A percentile compares a stretch with the other conserved stretches of the same genome.
Conservation (phyloP, 2,329 filamentous ascomycete species). For the Basipetospora sp. region DNA sequence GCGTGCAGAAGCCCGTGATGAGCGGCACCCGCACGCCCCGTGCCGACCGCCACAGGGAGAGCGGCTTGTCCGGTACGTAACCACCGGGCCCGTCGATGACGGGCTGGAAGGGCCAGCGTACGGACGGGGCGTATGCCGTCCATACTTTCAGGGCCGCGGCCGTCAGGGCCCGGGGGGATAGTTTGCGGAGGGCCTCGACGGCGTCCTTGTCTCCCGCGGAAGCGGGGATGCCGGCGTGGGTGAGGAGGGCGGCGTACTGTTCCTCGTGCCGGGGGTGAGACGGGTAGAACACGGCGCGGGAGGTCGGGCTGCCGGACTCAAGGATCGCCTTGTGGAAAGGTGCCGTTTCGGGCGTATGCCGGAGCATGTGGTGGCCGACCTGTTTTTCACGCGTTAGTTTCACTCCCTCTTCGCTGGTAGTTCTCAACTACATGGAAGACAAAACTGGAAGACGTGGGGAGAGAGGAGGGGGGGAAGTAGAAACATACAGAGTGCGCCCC, state of each 20-base stretch:
- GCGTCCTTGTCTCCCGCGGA: constrained; percentile 24
- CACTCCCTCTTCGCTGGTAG: no score
- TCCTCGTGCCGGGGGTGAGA: constrained; percentile 41
- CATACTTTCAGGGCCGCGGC: constrained; percentile 30
- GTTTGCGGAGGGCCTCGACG: constrained; percentile 30
- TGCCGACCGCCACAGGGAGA: constrained; percentile 36
- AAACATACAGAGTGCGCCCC: constrained; percentile 45
- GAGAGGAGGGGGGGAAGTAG: constrained; percentile 5
- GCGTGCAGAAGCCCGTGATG: constrained; percentile 55
- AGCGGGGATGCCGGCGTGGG: constrained; percentile 23
- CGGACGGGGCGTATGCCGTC: constrained; percentile 24
- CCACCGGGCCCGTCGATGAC: constrained; percentile 43
- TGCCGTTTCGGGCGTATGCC: constrained; percentile 26
- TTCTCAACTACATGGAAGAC: no score
- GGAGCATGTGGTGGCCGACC: constrained; percentile 55
- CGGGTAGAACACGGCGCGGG: constrained; percentile 36
- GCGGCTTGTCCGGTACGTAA: constrained; percentile 41
- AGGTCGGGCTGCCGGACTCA: constrained; percentile 41
- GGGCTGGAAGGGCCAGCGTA: constrained; percentile 54
- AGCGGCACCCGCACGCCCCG: constrained; percentile 21
- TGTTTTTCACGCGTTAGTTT: constrained; percentile 16
- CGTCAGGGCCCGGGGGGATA: constrained; percentile 24
- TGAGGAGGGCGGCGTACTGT: constrained; percentile 40
- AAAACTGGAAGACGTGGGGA: no score
- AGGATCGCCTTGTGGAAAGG: constrained; percentile 40